Base-by-base conservation (phyloP, 441 rosid genomes). In the Gossypium davidsonii region DNA sequence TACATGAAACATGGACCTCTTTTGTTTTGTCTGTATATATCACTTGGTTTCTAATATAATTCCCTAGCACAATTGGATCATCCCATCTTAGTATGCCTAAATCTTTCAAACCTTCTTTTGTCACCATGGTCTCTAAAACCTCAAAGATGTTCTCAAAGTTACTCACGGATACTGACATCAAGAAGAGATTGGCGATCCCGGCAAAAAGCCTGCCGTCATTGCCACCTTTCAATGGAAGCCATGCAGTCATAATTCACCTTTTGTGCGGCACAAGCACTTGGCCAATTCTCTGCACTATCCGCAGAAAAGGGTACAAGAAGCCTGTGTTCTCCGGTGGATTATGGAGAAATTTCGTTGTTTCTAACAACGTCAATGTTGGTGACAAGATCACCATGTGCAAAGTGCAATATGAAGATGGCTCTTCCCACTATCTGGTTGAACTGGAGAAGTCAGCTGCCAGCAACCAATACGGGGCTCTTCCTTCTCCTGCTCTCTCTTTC, bases 91-190 rank as follows among this genome's bases (percentile, higher is more conserved):
- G 34, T 4, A 28, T 4, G 34, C 6, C 31, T 28, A 28, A 28
- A 28, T 28, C 31, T 28, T 28, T 28, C 31, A 3, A 28, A 0
- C 31, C 31, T 28, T 3, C 31, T 28, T 28, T 28, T 28, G 31
- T 28, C 9, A 8, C 17, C 28, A 64, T 65, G 70, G 18, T 1
- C 11, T 3, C 12, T 44, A 17, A 44, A 23, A 1, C 57, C 12
- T 7, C 0, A 1, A 3, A 3, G 44, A 56, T 71, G 42, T 71
- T 71, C 67, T 71, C 74, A 14, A 71, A 71, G 66, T 39, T 8
- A 14, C 57, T 71, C 0, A 21, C 57, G 0, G 5, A 3, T 1
- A 42, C 74, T 4, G 74, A 71, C 57, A 46, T 58, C 44, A 39
- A 58, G 6, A 57, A 59, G 42, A 44, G 74, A 18, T 4, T 71